Conservation (phyloP, 352 stramenopile genomes). For the Phytophthora tentaculata region DNA sequence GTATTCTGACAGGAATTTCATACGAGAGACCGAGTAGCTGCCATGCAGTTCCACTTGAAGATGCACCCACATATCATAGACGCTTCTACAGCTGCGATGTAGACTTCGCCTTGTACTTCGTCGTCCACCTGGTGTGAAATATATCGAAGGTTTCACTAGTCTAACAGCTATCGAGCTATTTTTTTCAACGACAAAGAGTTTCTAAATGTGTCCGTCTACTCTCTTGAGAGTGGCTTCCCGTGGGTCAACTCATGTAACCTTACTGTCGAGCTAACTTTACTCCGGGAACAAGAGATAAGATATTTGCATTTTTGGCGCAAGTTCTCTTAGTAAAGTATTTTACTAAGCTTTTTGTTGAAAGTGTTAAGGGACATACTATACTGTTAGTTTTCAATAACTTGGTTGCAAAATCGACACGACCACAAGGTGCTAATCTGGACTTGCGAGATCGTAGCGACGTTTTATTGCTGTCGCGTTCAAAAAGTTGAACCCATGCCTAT, state of each 20-base stretch:
- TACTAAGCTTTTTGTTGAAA: too few relatives aligned
- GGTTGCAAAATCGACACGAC: too few relatives aligned
- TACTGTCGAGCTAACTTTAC: background rate
- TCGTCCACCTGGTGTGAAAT: background rate
- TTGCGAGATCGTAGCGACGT: too few relatives aligned
- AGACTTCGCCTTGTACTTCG: slow-evolving; percentile 5
- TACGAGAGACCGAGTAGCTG: slow-evolving; percentile 38
- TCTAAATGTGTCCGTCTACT: background rate
- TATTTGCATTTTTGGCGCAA: too few relatives aligned
- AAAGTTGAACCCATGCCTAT: background rate
- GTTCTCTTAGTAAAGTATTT: too few relatives aligned
- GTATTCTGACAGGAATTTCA: slow-evolving; percentile 22
- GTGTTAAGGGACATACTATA: too few relatives aligned
- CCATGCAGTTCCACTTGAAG: slow-evolving; percentile 51
- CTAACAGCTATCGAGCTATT: background rate
- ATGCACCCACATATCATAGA: slow-evolving; percentile 35
- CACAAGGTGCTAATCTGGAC: too few relatives aligned
- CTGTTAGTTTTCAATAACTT: too few relatives aligned
- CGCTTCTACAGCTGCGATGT: background rate
- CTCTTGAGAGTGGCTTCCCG: too few relatives aligned
- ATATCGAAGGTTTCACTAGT: background rate
- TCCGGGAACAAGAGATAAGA: too few relatives aligned
- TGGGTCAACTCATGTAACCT: background rate
- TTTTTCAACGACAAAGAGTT: background rate
- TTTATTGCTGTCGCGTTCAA: background rate